These are phyloP conservation scores for Fusarium luffae DNA, from an alignment of 2,329 filamentous ascomycete species.

Conservation along the genomic window DNA sequence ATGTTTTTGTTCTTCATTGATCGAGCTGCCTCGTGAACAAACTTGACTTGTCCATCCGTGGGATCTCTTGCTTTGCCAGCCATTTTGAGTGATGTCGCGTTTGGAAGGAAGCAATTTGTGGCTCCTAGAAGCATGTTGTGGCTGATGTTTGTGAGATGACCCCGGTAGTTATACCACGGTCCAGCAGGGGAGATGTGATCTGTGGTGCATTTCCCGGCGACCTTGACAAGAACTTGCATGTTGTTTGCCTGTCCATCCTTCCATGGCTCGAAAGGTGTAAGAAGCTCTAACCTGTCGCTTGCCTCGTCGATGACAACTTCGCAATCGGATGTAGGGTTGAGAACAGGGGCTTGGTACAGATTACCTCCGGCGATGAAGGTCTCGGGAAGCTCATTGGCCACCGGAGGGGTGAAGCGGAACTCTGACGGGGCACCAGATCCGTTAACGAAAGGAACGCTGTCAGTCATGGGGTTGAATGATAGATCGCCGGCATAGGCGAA, in stretches of 20 bases:
- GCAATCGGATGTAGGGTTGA: neutral
- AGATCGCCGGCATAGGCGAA: slow-evolving; percentile 92
- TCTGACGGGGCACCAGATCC: slow-evolving; percentile 55
- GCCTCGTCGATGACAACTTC: slow-evolving; percentile 34
- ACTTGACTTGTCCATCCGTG: slow-evolving; percentile 73
- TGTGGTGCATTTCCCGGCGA: slow-evolving; percentile 95
- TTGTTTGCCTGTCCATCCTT: slow-evolving; percentile 67
- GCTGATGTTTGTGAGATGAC: slow-evolving; percentile 95
- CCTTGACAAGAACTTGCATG: slow-evolving; percentile 81
- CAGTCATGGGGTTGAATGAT: slow-evolving; percentile 95
- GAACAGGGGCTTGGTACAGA: neutral
- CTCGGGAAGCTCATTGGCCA: neutral
- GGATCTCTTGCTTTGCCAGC: neutral
- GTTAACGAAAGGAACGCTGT: slow-evolving; percentile 73
- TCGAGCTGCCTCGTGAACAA: neutral
- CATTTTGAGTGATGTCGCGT: neutral
- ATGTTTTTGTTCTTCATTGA: neutral
- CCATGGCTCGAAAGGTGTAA: slow-evolving; percentile 46
- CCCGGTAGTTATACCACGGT: slow-evolving; percentile 98
- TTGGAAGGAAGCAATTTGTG: slow-evolving; percentile 68
- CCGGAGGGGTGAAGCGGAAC: neutral
- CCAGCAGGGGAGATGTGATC: slow-evolving; percentile 98
- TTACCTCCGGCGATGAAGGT: neutral
- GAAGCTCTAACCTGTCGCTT: slow-evolving; percentile 47
- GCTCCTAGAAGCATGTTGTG: slow-evolving; percentile 97